phyloP scores from a whole-genome alignment of 2,329 filamentous ascomycete species.

The Colletotrichum ledebouriae region DNA sequence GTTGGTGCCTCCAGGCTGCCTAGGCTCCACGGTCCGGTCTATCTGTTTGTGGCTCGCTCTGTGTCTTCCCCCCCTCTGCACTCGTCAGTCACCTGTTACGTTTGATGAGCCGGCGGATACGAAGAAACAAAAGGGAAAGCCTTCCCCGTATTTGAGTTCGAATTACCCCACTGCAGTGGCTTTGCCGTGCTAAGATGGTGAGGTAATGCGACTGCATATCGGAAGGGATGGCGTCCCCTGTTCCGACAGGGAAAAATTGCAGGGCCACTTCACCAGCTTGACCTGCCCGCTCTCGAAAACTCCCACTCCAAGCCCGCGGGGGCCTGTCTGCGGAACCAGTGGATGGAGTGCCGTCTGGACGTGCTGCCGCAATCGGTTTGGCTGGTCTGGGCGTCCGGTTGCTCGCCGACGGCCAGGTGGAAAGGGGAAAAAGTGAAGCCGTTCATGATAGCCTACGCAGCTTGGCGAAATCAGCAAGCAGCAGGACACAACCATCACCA shows the following conservation, averaged over 20 bases:
- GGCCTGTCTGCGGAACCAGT: slow-evolving; percentile 24
- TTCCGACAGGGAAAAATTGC: slow-evolving; percentile 30
- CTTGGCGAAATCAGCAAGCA: slow-evolving; percentile 36
- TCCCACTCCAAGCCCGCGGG: slow-evolving; percentile 22
- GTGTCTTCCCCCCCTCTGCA: slow-evolving; percentile 15
- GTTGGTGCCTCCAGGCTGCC: slow-evolving; percentile 4
- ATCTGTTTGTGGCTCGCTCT: slow-evolving; percentile 13
- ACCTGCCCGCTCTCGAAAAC: slow-evolving; percentile 12
- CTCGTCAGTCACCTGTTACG: slow-evolving; percentile 33
- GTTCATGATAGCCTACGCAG: slow-evolving; percentile 30
- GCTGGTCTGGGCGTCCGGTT: slow-evolving; percentile 26
- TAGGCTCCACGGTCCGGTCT: not conserved
- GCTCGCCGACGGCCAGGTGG: slow-evolving; percentile 24
- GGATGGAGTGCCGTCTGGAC: slow-evolving; percentile 26
- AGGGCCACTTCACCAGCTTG: slow-evolving; percentile 24
- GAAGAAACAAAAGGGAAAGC: slow-evolving; percentile 32
- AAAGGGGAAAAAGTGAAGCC: slow-evolving; percentile 22
- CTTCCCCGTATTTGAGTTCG: slow-evolving; percentile 37
- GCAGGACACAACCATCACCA: slow-evolving; percentile 7
- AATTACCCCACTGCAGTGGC: slow-evolving; percentile 36
- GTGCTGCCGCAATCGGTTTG: slow-evolving; percentile 33
- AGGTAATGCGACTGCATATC: slow-evolving; percentile 41
- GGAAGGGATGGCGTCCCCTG: slow-evolving; percentile 40
- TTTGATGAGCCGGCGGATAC: slow-evolving; percentile 39
- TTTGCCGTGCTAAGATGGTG: slow-evolving; percentile 38